Percentiles rank a stretch among this genome's conserved stretches.
Conservation (phyloP, 495 filamentous ascomycete genomes). For the Diplogelasinospora grovesii region DNA sequence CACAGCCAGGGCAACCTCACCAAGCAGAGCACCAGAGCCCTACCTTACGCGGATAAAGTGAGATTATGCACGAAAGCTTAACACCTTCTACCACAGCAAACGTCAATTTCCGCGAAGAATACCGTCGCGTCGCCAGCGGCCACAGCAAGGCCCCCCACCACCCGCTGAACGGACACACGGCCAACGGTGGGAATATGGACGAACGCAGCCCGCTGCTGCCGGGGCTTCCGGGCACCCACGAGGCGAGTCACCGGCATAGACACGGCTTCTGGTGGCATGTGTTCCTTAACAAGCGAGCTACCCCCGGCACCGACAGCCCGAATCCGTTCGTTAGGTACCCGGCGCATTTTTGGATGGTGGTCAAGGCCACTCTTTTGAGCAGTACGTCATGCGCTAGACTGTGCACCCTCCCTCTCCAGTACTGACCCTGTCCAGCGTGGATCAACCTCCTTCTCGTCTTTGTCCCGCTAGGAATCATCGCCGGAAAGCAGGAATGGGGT, state of each 20-base stretch:
- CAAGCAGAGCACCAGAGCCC: too few relatives aligned
- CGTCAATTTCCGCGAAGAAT: conserved; percentile 10
- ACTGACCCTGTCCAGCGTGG: conserved; percentile 44
- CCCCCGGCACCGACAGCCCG: conserved; percentile 40
- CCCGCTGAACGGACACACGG: conserved; percentile 3
- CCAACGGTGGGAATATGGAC: not conserved
- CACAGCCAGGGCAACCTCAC: not conserved
- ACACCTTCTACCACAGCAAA: conserved; percentile 9
- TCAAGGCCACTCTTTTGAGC: conserved; percentile 48
- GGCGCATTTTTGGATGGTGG: conserved; percentile 42
- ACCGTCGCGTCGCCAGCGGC: conserved; percentile 10
- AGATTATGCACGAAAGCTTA: conserved; percentile 5
- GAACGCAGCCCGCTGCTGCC: conserved; percentile 9
- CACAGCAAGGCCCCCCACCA: not conserved
- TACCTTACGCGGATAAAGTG: too few relatives aligned
- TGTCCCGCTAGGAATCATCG: conserved; percentile 81
- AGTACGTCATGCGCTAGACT: conserved; percentile 32
- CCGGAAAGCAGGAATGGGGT: conserved; percentile 65
- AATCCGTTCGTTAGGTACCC: conserved; percentile 54
- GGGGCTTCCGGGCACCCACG: conserved; percentile 1
- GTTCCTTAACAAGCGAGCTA: conserved; percentile 37
- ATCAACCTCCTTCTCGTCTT: conserved; percentile 84
- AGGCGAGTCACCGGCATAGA: conserved; percentile 2
- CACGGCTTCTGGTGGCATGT: conserved; percentile 27
- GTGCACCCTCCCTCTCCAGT: not conserved